These are phyloP conservation scores for Sugiyamaella americana DNA, from an alignment of 805 yeast genomes.

Conservation along the genomic window DNA sequence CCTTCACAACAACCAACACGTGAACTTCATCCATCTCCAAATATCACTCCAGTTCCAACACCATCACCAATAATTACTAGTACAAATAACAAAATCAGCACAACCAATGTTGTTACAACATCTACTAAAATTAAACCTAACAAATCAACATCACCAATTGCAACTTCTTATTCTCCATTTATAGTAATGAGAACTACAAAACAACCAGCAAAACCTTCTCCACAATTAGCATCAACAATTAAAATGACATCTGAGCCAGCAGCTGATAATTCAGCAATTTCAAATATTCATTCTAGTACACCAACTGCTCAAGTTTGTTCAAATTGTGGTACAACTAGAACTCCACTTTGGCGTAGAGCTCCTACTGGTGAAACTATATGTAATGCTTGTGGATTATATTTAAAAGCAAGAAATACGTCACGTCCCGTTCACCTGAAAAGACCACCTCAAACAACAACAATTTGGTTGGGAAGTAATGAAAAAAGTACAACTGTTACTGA, in stretches of 20 bases:
- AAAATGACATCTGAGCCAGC: background rate
- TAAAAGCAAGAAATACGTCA: constrained; percentile 52
- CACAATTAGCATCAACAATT: background rate
- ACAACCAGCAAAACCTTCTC: constrained; percentile 5
- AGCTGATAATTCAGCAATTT: background rate
- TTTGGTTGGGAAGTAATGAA: constrained; percentile 19
- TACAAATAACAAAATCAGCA: too few relatives aligned
- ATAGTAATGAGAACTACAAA: constrained; percentile 7
- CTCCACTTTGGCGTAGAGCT: constrained; percentile 93
- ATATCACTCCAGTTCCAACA: too few relatives aligned
- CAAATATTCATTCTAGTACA: background rate
- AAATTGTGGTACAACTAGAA: constrained; percentile 85
- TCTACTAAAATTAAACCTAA: too few relatives aligned
- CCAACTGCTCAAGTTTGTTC: constrained; percentile 51
- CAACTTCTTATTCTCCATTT: constrained; percentile 5
- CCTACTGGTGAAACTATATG: constrained; percentile 89
- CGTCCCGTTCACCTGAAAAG: constrained; percentile 62
- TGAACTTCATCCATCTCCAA: too few relatives aligned
- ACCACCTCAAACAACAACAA: constrained; percentile 45
- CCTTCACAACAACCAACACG: too few relatives aligned
- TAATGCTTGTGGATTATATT: constrained; percentile 90
- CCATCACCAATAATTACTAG: too few relatives aligned
- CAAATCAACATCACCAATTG: background rate
- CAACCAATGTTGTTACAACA: too few relatives aligned
- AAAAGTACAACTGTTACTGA: background rate